Evolutionary conservation across 352 stramenopile genomes (phyloP), one percentile per base, ranked within the genome.

Genomic region (Pythium myriotylum): DNA sequence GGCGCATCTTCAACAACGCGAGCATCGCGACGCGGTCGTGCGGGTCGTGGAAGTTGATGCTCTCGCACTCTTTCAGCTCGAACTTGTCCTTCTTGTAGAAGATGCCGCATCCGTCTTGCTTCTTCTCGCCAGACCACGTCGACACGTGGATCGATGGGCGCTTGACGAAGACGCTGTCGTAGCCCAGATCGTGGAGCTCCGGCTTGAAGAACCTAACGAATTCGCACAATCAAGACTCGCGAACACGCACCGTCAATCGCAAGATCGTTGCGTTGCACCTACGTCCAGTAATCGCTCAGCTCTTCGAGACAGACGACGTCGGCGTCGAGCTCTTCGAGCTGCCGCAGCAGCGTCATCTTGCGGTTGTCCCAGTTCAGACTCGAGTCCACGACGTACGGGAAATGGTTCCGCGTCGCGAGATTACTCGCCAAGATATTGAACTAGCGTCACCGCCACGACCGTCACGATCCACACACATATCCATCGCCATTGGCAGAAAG

Each of bases 11-110:
- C 41, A 95, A 76, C 62, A 95, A 59, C 42, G 85, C 84, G 45
- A 95, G 76, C 43, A 95, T 74, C n/a, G 86, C 86, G 4, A 95
- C 85, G 42, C 86, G 82, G 63, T 95, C 86, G 50, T 95, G 86
- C 22, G 85, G 72, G 65, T 95, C 86, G 59, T 92, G 84, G 61
- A 89, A 95, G 72, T 94, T 94, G 54, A 95, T 70, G 39, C 78
- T 82, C 60, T 95, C 86, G 55, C 83, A 92, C 54, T 95, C 86
- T 43, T 92, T 91, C 32, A 94, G 52, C 65, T 92, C 80, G 48
- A 94, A 94, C 59, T 92, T 92, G 67, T 89, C 81, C 48, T 93
- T 91, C 59, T 93, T 91, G 75, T 85, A 95, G 45, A 95, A 95
- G 65, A 95, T 94, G 16, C 86, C 86, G 27, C 86, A 95, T 59